Percentiles rank a stretch among this genome's conserved stretches.
phyloP scores from a whole-genome alignment of 371 early-diverging fungal species.

The Mortierella sp. region DNA sequence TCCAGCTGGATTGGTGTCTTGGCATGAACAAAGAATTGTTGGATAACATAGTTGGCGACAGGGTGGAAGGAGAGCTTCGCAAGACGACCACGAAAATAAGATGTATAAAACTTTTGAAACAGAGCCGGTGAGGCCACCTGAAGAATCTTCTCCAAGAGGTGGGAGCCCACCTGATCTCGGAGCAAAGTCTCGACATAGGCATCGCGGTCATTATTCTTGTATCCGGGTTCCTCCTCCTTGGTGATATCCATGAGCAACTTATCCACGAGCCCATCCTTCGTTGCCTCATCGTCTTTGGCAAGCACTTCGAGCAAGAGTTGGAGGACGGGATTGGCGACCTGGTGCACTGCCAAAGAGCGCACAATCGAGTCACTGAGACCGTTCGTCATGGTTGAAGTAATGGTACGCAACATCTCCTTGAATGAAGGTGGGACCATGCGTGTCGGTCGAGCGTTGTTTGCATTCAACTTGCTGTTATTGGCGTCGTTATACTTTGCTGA shows the following conservation, averaged over 20 bases:
- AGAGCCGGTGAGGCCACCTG: slow-evolving; percentile 66
- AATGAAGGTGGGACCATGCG: slow-evolving; percentile 74
- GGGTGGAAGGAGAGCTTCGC: slow-evolving; percentile 73
- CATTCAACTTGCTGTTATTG: slow-evolving; percentile 62
- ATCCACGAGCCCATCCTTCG: slow-evolving; percentile 67
- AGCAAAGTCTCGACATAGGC: slow-evolving; percentile 68
- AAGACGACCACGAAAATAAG: slow-evolving; percentile 71
- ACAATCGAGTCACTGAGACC: slow-evolving; percentile 67
- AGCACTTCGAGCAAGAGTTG: slow-evolving; percentile 75
- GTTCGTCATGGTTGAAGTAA: slow-evolving; percentile 66
- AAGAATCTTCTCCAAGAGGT: slow-evolving; percentile 70
- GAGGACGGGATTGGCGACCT: slow-evolving; percentile 81
- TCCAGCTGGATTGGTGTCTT: slow-evolving; percentile 68
- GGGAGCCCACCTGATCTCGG: slow-evolving; percentile 74
- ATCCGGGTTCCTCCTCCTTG: slow-evolving; percentile 55
- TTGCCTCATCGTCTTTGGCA: slow-evolving; percentile 61
- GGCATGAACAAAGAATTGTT: slow-evolving; percentile 72
- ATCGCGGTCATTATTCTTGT: slow-evolving; percentile 59
- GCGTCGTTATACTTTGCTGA: slow-evolving; percentile 74
- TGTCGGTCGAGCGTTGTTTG: slow-evolving; percentile 53
- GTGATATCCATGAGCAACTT: slow-evolving; percentile 72
- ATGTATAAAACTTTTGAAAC: slow-evolving; percentile 73
- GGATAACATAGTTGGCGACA: slow-evolving; percentile 87
- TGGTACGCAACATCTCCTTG: slow-evolving; percentile 62
- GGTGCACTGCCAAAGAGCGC: slow-evolving; percentile 69